Evolutionary conservation across 345 rosid species (phyloP).

Genomic region (Noccaea caerulescens): DNA sequence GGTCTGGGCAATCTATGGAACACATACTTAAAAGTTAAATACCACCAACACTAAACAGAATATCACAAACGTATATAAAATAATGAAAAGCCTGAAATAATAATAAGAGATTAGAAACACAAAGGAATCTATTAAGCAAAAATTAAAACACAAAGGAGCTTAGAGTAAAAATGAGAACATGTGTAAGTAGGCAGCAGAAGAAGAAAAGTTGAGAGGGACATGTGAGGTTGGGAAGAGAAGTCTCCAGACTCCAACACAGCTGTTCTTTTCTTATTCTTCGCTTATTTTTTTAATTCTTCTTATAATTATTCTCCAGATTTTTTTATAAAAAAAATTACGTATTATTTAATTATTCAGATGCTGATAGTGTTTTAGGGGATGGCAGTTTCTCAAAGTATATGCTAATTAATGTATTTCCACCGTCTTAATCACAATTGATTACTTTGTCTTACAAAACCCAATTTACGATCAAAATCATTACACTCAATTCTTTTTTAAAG

Average conservation of each 20-base stretch:
- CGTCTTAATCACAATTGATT: not conserved
- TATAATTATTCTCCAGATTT: slow-evolving; percentile 9
- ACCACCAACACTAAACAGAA: slow-evolving; percentile 14
- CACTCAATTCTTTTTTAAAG: not conserved
- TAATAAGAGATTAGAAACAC: slow-evolving; percentile 1
- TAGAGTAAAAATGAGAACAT: slow-evolving; percentile 36
- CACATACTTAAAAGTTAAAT: not conserved
- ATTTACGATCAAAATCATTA: slow-evolving; percentile 11
- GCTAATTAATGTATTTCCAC: slow-evolving; percentile 24
- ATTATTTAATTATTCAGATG: not conserved
- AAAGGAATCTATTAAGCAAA: not conserved
- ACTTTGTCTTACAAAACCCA: not conserved
- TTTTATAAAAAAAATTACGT: not conserved
- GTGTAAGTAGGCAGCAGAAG: slow-evolving; percentile 40
- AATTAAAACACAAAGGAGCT: slow-evolving; percentile 13
- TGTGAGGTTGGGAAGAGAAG: slow-evolving; percentile 38
- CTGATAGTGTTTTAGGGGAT: not conserved
- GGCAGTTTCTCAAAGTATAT: not conserved
- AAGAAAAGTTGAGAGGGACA: slow-evolving; percentile 38
- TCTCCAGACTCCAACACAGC: slow-evolving; percentile 42
- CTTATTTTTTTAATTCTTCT: not conserved
- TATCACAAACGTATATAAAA: not conserved
- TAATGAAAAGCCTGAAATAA: slow-evolving; percentile 23
- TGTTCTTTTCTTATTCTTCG: slow-evolving; percentile 18
- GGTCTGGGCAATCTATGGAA: slow-evolving; percentile 26